Base-by-base conservation (phyloP, 2,329 filamentous ascomycete species). In the Cladosporium sp. region DNA sequence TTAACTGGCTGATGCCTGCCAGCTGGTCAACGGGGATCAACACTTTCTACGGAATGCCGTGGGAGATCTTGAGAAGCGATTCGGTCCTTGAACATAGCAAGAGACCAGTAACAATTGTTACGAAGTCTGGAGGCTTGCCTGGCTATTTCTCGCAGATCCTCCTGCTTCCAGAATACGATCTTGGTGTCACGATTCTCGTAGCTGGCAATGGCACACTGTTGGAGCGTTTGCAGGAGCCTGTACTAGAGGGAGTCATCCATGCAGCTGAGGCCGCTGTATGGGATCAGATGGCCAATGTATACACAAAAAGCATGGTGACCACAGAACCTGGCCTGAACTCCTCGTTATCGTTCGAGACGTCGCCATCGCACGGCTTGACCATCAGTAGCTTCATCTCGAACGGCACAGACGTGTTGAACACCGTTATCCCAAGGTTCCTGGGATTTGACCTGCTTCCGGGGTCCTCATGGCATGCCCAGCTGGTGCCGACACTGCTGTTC, bases 1-100 rank as follows among this genome's bases (percentile, higher is more conserved):
- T 75, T 7, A 78, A 78, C 56, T 79, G 77, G 77, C 60, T 77
- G 10, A 60, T 75, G 39, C 75, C 76, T 0, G 70, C 66, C 1
- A 76, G 74, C 3, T 73, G 69, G 37, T 60, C 68, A 0, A 66
- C 65, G 1, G 73, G 74, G 0, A 51, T 73, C 13, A 60, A 73
- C 24, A 71, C 66, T 0, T 77, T 75, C 57, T 78, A 78, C 56
- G 77, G 77, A 3, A 75, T 76, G 67, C 77, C 77, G 0, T 80
- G 76, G 73, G 77, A 80, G 62, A 78, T 77, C 0, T 74, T 74
- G 40, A 73, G 75, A 0, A 75, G 72, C 1, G 70, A 75, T 37
- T 66, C 67, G 4, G 69, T 77, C 15, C 65, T 79, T 1, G 50
- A 61, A 7, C 58, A 70, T 15, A 75, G 69, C 10, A 64, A 61